Evolutionary conservation across 2,329 filamentous ascomycete species (phyloP), one percentile per base, ranked within the genome.

Genomic region (Fusarium sp.): DNA sequence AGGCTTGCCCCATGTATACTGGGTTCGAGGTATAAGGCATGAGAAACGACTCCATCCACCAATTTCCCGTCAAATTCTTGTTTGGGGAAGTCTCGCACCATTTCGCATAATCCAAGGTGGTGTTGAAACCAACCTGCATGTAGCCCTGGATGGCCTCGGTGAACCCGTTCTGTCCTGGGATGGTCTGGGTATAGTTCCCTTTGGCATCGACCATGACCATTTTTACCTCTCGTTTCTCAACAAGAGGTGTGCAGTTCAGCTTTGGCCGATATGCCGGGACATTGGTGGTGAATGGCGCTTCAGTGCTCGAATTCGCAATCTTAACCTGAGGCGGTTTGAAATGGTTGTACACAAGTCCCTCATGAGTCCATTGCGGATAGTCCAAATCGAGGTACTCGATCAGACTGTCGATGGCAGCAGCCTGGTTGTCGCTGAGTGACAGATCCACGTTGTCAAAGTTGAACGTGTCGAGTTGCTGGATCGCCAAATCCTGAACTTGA

Each of bases 301-400:
- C 54, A 13, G 61, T 59, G 4, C 59, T 69, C n/a, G 63, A 33
- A 25, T 72, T 69, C 9, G 36, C 57, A 25, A 69, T 35, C 2
- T 62, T 50, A 7, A 66, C 40, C 4, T 63, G 66, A 13, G 66
- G 71, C 11, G 68, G 64, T 13, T 68, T 33, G 29, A 73, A 74
- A 10, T 69, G 50, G 45, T 76, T 76, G 61, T 81, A 77, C 3
- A 74, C 79, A 2, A 82, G 73, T 16, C 80, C 77, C 18, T 77
- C 69, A 36, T 80, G 79, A 4, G 80, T 81, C 80, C 80, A 81
- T 45, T 78, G 68, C 0, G 80, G 79, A 38, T 81, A 78, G 6
- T 79, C 71, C n/a, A 82, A 42, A 50, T 79, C 76, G 4, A 77
- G 52, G 20, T 79, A 77, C 14, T 79, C 71, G 6, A 81, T 75